These are phyloP conservation scores for Isochrysis galbana DNA, from an alignment of 78 protist species.

Conservation along the genomic window DNA sequence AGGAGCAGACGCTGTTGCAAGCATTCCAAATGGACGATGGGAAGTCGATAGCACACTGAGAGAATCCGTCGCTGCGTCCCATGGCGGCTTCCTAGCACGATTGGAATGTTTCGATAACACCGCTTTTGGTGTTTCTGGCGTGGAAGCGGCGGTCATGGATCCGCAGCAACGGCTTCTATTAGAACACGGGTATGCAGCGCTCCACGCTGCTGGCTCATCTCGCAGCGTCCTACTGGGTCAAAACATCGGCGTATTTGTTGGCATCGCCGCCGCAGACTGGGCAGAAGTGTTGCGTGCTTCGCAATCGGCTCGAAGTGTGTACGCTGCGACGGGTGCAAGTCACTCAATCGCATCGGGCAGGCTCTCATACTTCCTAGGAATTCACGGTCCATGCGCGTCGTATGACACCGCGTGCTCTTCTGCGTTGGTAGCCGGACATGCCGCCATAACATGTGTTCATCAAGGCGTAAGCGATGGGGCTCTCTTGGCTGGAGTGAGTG, in stretches of 20 bases:
- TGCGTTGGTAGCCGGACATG: slow-evolving; percentile 73
- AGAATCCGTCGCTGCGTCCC: too few relatives aligned
- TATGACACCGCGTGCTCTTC: slow-evolving; percentile 89
- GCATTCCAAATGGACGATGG: too few relatives aligned
- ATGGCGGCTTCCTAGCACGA: background rate
- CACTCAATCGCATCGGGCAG: slow-evolving; percentile 47
- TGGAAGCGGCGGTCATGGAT: slow-evolving; percentile 25
- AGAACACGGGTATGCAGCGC: background rate
- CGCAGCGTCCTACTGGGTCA: background rate
- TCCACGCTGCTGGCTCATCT: background rate
- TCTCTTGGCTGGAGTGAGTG: background rate
- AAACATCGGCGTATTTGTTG: background rate
- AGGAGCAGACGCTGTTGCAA: too few relatives aligned
- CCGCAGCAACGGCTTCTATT: background rate
- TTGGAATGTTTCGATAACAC: background rate
- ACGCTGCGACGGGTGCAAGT: background rate
- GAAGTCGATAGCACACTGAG: too few relatives aligned
- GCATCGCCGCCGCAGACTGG: background rate
- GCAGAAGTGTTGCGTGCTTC: background rate
- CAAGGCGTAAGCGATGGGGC: background rate
- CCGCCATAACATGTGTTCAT: slow-evolving; percentile 40
- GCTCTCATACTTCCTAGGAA: slow-evolving; percentile 67
- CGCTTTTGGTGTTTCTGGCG: background rate
- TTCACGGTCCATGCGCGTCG: slow-evolving; percentile 33
- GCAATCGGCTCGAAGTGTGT: background rate